Conservation (phyloP, 768 basidiomycete genomes). For the Agrocybe pediades region DNA sequence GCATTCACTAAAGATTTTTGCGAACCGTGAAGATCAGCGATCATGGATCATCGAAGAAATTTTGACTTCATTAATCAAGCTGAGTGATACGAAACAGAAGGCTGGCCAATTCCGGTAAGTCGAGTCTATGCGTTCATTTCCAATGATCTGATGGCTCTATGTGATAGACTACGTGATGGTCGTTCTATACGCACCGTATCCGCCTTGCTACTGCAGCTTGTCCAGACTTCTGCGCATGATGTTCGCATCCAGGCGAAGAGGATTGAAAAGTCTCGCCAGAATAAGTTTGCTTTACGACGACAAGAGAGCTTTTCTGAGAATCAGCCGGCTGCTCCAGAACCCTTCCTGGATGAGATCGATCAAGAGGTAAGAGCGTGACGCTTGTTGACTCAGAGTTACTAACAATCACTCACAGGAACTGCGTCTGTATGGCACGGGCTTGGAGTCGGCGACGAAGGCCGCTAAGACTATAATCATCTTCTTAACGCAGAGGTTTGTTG, state of each 20-base stretch:
- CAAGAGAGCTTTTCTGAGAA: constrained; percentile 63
- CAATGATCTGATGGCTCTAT: neutral
- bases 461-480: constrained; percentile 84
- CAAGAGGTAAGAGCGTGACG: constrained; percentile 44
- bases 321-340: constrained; percentile 35
- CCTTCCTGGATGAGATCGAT: constrained; percentile 70
- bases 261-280: constrained; percentile 64
- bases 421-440: constrained; percentile 64
- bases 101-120: constrained; percentile 86
- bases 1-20: constrained; percentile 86
- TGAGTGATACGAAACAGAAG: constrained; percentile 87
- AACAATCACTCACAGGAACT: constrained; percentile 53
- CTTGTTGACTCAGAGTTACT: neutral
- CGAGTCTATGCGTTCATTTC: neutral
- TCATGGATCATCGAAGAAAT: constrained; percentile 99
- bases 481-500: constrained; percentile 62
- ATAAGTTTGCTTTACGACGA: constrained; percentile 57
- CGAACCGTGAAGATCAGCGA: constrained; percentile 86
- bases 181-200: constrained; percentile 92
- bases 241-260: constrained; percentile 70
- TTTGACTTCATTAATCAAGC: constrained; percentile 82
- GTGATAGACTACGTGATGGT: constrained; percentile 81
- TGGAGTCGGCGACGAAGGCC: constrained; percentile 83
- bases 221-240: constrained; percentile 92
- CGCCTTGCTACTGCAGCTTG: constrained; percentile 91